phyloP scores from a whole-genome alignment of 257 asterid species.

The Solanum commersonii region DNA sequence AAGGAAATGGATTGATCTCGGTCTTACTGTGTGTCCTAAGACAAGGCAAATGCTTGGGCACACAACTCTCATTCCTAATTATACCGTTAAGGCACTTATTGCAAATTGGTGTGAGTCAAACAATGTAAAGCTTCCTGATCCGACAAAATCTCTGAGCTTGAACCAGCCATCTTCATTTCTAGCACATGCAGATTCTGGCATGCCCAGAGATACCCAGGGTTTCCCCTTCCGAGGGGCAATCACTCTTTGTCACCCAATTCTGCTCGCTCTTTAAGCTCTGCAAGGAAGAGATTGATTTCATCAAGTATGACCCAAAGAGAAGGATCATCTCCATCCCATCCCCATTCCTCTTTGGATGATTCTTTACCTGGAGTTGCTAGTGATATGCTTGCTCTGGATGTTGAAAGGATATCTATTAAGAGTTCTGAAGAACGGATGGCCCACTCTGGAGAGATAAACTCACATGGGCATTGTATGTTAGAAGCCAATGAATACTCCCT shows the following conservation, averaged over 20 bases:
- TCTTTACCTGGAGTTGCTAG: conserved; percentile 14
- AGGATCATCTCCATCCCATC: conserved; percentile 9
- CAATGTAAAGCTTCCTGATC: conserved; percentile 25
- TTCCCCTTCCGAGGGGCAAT: conserved; percentile 12
- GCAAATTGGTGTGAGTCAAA: conserved; percentile 27
- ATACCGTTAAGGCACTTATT: conserved; percentile 28
- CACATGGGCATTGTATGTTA: neutral
- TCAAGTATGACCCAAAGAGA: conserved; percentile 6
- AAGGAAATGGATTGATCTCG: conserved; percentile 28
- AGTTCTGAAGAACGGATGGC: conserved; percentile 12
- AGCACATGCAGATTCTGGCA: conserved; percentile 8
- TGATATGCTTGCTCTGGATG: conserved; percentile 8
- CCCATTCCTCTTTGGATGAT: conserved; percentile 15
- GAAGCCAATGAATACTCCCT: conserved; percentile 3
- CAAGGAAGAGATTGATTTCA: neutral
- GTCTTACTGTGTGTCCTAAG: conserved; percentile 30
- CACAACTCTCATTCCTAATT: conserved; percentile 26
- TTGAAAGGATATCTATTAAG: conserved; percentile 4
- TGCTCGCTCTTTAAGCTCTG: conserved; percentile 12
- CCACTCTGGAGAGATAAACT: neutral
- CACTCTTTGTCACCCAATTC: conserved; percentile 20
- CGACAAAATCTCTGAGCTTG: conserved; percentile 13
- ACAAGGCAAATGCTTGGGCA: conserved; percentile 24
- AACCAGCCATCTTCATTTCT: conserved; percentile 17
- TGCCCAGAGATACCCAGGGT: conserved; percentile 5